Percentiles rank a stretch among this genome's conserved stretches.
phyloP scores from a whole-genome alignment of 75 land plant species.

The Picea sitchensis region DNA sequence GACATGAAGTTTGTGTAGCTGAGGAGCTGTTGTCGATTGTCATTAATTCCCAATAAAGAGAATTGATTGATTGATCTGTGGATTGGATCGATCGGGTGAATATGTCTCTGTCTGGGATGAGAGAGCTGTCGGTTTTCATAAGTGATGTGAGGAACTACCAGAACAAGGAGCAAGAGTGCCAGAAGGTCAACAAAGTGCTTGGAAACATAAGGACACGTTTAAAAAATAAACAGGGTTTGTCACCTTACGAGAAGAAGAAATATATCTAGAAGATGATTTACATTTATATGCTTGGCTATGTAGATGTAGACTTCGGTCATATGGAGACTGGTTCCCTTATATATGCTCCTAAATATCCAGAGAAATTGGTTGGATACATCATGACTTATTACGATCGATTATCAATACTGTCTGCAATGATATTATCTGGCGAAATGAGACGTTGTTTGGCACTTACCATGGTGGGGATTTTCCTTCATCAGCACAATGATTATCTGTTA shows the following conservation, averaged over 20 bases:
- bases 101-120: conserved; percentile 93
- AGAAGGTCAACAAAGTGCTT: conserved; percentile 94
- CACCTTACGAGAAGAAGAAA: conserved; percentile 95
- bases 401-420: conserved; percentile 51
- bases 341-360: conserved; percentile 96
- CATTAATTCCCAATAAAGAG: no score
- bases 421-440: conserved; percentile 42
- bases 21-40: no score
- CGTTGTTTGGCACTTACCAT: no score
- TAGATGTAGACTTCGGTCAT: conserved; percentile 99
- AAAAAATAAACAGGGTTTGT: conserved; percentile 82
- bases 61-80: no score
- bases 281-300: conserved; percentile 98
- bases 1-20: no score
- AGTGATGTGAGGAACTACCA: conserved; percentile 96
- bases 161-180: conserved; percentile 95
- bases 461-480: no score
- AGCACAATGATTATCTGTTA: no score
- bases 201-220: conserved; percentile 85
- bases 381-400: conserved; percentile 39
- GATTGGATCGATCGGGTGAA: no score
- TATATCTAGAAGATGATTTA: conserved; percentile 99
- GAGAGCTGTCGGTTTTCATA: conserved; percentile 96
- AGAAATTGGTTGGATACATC: conserved; percentile 86
- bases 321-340: conserved; percentile 95